A percentile compares a stretch with the other conserved stretches of the same genome.
Evolutionary conservation across 139 green algal species (phyloP).

Genomic region (Chlamydomonas incerta): DNA sequence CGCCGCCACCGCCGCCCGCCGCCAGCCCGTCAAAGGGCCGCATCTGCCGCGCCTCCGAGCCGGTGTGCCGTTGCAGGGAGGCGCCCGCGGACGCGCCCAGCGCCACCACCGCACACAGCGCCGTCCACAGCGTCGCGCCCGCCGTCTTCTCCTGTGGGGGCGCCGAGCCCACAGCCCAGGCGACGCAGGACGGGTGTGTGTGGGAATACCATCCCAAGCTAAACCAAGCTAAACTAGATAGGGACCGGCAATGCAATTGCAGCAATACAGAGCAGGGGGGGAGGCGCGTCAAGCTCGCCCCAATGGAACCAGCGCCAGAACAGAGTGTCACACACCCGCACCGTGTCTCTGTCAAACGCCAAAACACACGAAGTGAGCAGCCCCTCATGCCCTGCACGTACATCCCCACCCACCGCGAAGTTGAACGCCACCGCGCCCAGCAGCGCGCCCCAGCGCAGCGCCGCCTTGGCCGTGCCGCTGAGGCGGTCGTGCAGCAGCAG

Average conservation of each 20-base stretch:
- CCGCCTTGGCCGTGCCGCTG: constrained; percentile 3
- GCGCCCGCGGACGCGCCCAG: constrained; percentile 17
- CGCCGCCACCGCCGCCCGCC: background rate
- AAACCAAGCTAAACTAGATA: too few species aligned
- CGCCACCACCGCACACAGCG: constrained; percentile 21
- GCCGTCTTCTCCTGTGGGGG: constrained; percentile 20
- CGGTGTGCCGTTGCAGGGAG: constrained; percentile 19
- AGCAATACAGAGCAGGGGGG: too few species aligned
- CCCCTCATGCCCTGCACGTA: background rate
- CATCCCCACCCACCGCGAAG: background rate
- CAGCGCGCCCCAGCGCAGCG: constrained; percentile 17
- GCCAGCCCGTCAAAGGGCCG: constrained; percentile 21
- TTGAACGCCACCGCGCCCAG: constrained; percentile 26
- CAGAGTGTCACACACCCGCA: too few species aligned
- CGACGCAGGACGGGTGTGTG: too few species aligned
- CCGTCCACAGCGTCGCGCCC: constrained; percentile 17
- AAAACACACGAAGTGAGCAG: too few species aligned
- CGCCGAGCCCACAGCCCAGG: too few species aligned
- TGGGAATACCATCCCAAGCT: too few species aligned
- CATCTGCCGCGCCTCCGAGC: background rate
- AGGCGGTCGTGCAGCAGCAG: constrained; percentile 39
- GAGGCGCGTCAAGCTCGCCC: too few species aligned
- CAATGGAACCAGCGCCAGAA: too few species aligned
- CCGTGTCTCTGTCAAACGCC: too few species aligned
- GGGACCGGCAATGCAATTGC: too few species aligned